Base-by-base conservation (phyloP, 1,139 yeast genomes). In the Kodamaea sp. region DNA sequence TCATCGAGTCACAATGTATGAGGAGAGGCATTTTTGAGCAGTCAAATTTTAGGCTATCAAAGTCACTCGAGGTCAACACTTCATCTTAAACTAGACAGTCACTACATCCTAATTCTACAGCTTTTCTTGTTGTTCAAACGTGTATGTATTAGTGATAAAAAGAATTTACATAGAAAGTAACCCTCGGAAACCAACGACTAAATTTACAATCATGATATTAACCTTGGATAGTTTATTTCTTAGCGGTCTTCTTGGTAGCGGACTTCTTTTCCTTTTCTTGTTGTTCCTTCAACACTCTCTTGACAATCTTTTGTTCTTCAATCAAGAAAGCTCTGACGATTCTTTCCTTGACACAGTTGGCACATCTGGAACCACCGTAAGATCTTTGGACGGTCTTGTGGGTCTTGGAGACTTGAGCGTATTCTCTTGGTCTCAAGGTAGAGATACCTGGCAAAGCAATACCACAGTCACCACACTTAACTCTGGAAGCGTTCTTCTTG, bases 391-490 rank as follows among this genome's bases (percentile, higher is more conserved):
- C 98, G 57, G 96, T 85, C 83, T 92, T 90, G 81, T 85, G 87
- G 66, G 96, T 87, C 80, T 84, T 89, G 57, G 97, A 88, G 61
- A 90, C 80, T 61, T 78, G 76, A 59, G 97, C 97, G 80, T 86
- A 89, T 76, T 87, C 80, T 78, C 97, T 86, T 79, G 98, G 97
- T 83, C 98, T 88, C 67, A 90, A 79, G 60, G 96, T 77, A 55
- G 95, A 82, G 68, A 83, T 67, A 80, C 98, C 98, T 57, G 90
- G 83, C 61, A 92, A 83, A 62, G 89, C 83, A 54, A 66, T 64
- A 73, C 96, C 97, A 75, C 96, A 86, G 83, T 89, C 97, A 81
- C 97, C 97, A 79, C 98, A 92, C 78, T 89, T 90, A 73, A 94
- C 95, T 76, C 94, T 83, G 66, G 96, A 73, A 64, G 95, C 96